These are phyloP conservation scores for Edaphochlamys debaryana DNA, from an alignment of 139 green algal genomes.

Conservation along the genomic window DNA sequence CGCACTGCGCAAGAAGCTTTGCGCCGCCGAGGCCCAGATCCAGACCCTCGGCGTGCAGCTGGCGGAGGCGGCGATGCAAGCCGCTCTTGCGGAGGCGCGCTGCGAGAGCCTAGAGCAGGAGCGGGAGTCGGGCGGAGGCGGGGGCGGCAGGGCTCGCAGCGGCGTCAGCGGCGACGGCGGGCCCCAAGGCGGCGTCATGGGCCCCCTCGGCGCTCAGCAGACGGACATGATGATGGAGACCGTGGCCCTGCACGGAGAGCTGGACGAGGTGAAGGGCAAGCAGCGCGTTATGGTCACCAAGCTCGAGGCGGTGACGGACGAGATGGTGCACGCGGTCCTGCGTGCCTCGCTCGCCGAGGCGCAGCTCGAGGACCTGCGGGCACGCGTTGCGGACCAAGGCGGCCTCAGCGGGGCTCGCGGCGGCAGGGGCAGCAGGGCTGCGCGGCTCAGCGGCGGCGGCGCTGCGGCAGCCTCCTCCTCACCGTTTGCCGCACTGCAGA, in stretches of 20 bases:
- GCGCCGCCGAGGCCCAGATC: background rate
- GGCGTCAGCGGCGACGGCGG: background rate
- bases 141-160: too few species aligned
- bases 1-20: background rate
- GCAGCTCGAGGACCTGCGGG: slow-evolving; percentile 3
- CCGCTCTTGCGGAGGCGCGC: slow-evolving; percentile 7
- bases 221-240: slow-evolving; percentile 42
- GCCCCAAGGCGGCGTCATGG: background rate
- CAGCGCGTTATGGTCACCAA: background rate
- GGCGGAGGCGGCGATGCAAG: slow-evolving; percentile 14
- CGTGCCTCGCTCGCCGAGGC: slow-evolving; percentile 7
- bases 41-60: background rate
- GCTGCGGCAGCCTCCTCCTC: too few species aligned
- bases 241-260: slow-evolving; percentile 28
- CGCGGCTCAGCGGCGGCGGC: background rate
- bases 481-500: too few species aligned
- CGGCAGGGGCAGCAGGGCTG: too few species aligned
- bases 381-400: too few species aligned
- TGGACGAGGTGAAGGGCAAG: slow-evolving; percentile 13
- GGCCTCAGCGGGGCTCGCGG: too few species aligned
- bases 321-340: slow-evolving; percentile 10
- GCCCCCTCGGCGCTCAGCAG: background rate
- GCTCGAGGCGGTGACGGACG: slow-evolving; percentile 9
- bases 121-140: background rate
- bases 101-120: background rate